Percentiles rank a stretch among this genome's conserved stretches.
Evolutionary conservation across 306 rosid species (phyloP).

Genomic region (Rosa multiflora): DNA sequence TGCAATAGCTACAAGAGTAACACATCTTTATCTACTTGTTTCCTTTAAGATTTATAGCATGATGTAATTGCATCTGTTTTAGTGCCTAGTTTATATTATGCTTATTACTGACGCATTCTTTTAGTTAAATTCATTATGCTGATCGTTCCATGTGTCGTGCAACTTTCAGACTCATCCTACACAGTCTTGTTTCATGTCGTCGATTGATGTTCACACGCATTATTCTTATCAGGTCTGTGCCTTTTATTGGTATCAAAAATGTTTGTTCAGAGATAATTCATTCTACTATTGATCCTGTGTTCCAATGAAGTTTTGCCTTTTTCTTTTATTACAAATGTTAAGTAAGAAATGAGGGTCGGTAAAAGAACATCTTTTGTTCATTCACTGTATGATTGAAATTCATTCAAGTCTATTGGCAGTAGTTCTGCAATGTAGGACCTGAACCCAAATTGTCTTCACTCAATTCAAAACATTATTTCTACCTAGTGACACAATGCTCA

Average conservation of each 20-base stretch:
- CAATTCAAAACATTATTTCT: not conserved
- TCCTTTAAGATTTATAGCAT: not conserved
- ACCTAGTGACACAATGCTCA: constrained; percentile 13
- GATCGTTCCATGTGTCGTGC: not conserved
- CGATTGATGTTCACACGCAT: constrained; percentile 96
- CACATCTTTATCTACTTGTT: not conserved
- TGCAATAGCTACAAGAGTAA: not conserved
- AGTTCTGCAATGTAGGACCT: not conserved
- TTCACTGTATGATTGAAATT: not conserved
- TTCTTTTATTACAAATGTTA: not conserved
- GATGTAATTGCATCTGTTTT: not conserved
- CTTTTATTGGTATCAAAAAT: not conserved
- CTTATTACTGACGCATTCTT: not conserved
- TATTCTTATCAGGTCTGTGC: constrained; percentile 91
- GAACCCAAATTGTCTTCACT: not conserved
- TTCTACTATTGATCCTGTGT: not conserved
- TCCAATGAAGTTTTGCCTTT: not conserved
- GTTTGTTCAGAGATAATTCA: not conserved
- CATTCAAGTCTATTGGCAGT: not conserved
- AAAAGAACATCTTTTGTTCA: not conserved
- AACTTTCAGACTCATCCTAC: constrained; percentile 91
- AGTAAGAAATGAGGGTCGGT: not conserved
- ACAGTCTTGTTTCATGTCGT: constrained; percentile 99
- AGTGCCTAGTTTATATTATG: not conserved
- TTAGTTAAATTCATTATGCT: constrained; percentile 1